Base-by-base conservation (phyloP, 768 basidiomycete genomes). In the Leccinum sublutescens region DNA sequence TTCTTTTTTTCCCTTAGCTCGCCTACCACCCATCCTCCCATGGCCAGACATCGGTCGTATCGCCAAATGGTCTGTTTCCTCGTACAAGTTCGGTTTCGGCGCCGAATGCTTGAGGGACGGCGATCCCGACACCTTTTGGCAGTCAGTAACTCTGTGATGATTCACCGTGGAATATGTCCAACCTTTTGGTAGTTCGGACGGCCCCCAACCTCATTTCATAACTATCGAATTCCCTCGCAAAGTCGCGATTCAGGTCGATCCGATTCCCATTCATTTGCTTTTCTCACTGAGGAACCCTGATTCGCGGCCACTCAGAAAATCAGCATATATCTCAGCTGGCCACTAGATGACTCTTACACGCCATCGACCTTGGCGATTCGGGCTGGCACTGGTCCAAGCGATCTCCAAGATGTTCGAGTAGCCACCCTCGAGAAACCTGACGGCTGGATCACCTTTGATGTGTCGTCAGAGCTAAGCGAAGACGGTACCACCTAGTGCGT, bases 101-200 rank as follows among this genome's bases (percentile, higher is more conserved):
- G 86, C 93, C 40, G 94, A 97, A 69, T 95, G 95, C 73, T 78
- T 98, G 48, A 82, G 86, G 27, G 95, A 98, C 66, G 84, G 85
- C 34, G 90, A 96, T 68, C 87, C 91, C 31, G 88, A 91, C 43
- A 98, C 95, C 0, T 96, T 98, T 71, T 98, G 97, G 97, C 97
- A 98, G 95, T 98, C 73, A 73, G 93, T 81, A 8, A 33, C 33
- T 33, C 27, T 8, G 9, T 31, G 2, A 31, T 31, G 9, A 25
- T 4, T 25, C 53, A 19, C 57, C 38, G 15, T 31, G 19, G 12
- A 47, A 21, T 12, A 0, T 0, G 15, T 38, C 15, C 38, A 40
- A n/a, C 38, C 17, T 40, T 38, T 40, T 40, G 40, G 40, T 62
- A 93, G 91, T 71, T 89, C 89, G 4, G 97, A 98, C 70, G 97